Base-by-base conservation (phyloP, 225 moss, liverwort and hornwort species). In the Sphagnum tenellum region DNA sequence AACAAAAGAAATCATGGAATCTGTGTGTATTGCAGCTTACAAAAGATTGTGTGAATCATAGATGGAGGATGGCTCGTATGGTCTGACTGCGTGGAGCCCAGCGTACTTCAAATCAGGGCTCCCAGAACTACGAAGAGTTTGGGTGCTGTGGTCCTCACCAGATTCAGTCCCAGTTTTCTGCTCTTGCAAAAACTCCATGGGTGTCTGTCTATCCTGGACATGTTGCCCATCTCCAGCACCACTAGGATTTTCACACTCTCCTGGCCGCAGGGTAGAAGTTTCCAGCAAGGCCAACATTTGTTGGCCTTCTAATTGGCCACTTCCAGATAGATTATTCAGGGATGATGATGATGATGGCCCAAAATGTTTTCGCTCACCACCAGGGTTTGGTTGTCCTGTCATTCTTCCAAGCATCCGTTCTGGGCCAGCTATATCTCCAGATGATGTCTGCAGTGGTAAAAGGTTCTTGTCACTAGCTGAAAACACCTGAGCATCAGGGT, bases 31-130 rank as follows among this genome's bases (percentile, higher is more conserved):
- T 77, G 76, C 74, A 71, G 77, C 85, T 91, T 78, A 91, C 81
- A 91, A 81, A 68, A 91, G 91, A 79, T 86, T 89, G 74, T 86
- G 88, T 47, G 86, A 72, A 62, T 89, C 95, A 83, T 91, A 89
- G 71, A 91, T 84, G 61, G 89, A 82, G 48, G 88, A 77, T 48
- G 86, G 60, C 69, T 88, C 88, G 72, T 84, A 89, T 73, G 83
- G 86, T 77, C 86, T 80, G 76, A 89, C 72, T 56, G 79, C 84
- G 73, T 88, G 92, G 59, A 96, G 81, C 69, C 92, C 95, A 64
- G 88, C 80, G 63, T 92, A 92, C 86, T 96, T 96, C 70, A 88
- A 73, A 70, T 89, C 92, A 69, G 87, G 77, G 67, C 82, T 77
- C 73, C 73, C 72, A 66, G 71, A 76, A 69, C 75, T 80, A 73